A percentile compares a stretch with the other conserved stretches of the same genome.
phyloP scores from a whole-genome alignment of 305 asterid species.

The Fraxinus latifolia region DNA sequence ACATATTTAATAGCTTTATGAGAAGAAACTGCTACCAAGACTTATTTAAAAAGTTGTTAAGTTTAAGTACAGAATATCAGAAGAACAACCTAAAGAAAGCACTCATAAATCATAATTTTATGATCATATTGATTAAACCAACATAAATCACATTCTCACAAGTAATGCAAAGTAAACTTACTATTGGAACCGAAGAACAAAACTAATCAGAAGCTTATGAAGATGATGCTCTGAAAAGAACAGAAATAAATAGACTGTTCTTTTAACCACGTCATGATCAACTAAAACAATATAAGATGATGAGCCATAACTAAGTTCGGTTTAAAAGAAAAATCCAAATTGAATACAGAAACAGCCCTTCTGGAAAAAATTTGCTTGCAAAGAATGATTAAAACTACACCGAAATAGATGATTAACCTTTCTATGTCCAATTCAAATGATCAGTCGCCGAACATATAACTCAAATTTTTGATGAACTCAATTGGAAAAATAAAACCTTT shows the following conservation, averaged over 20 bases:
- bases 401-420: not conserved
- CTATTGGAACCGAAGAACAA: not conserved
- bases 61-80: not conserved
- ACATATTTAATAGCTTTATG: not conserved
- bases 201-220: not conserved
- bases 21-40: not conserved
- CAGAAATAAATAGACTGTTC: not conserved
- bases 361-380: not conserved
- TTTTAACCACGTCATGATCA: not conserved
- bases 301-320: not conserved
- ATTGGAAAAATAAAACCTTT: conserved; percentile 11
- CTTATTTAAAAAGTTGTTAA: not conserved
- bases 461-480: not conserved
- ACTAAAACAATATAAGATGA: not conserved
- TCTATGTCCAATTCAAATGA: not conserved
- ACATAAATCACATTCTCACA: not conserved
- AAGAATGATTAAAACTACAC: not conserved
- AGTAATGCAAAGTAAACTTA: not conserved
- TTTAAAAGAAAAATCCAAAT: not conserved
- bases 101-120: not conserved
- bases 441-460: not conserved
- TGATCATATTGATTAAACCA: not conserved
- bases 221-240: not conserved
- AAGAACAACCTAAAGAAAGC: not conserved
- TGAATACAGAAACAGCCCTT: not conserved